Evolutionary conservation across 192 early-diverging fungal species (phyloP).

Genomic region (Coemansia sp.): DNA sequence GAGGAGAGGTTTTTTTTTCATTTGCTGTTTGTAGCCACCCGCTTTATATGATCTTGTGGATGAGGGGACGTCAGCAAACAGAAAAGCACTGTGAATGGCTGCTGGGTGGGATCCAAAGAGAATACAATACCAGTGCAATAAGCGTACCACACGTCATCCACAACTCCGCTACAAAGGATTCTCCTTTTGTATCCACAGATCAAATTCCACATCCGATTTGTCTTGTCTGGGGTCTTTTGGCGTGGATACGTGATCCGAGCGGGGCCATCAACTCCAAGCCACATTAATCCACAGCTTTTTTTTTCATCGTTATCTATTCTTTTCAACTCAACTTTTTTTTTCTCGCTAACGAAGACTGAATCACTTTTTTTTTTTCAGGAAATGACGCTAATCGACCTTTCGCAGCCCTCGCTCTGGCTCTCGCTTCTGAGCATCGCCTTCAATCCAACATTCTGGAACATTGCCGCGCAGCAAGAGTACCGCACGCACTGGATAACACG

Average conservation of each 20-base stretch:
- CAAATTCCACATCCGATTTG: too few relatives aligned
- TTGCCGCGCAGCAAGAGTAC: slow-evolving; percentile 83
- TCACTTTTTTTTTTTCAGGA: neutral
- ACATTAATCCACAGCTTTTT: neutral
- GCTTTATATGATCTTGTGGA: too few relatives aligned
- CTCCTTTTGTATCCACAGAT: neutral
- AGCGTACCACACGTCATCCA: neutral
- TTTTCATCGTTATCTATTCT: neutral
- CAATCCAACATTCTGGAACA: slow-evolving; percentile 90
- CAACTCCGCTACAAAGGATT: neutral
- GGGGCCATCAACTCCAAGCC: neutral
- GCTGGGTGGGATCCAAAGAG: too few relatives aligned
- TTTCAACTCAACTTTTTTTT: neutral
- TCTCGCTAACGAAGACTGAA: too few relatives aligned
- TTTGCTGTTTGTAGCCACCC: neutral
- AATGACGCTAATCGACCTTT: slow-evolving; percentile 57
- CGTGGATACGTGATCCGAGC: too few relatives aligned
- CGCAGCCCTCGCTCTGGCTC: slow-evolving; percentile 66
- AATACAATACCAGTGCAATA: neutral
- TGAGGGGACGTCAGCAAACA: neutral
- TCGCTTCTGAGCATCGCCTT: slow-evolving; percentile 74
- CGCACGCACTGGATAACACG: slow-evolving; percentile 67
- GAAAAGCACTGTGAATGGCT: neutral
- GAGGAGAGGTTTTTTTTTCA: neutral
- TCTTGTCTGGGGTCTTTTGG: too few relatives aligned